Percentiles rank a stretch among this genome's conserved stretches.
Conservation (phyloP, 2,329 filamentous ascomycete species). For the Xylariales sp. region DNA sequence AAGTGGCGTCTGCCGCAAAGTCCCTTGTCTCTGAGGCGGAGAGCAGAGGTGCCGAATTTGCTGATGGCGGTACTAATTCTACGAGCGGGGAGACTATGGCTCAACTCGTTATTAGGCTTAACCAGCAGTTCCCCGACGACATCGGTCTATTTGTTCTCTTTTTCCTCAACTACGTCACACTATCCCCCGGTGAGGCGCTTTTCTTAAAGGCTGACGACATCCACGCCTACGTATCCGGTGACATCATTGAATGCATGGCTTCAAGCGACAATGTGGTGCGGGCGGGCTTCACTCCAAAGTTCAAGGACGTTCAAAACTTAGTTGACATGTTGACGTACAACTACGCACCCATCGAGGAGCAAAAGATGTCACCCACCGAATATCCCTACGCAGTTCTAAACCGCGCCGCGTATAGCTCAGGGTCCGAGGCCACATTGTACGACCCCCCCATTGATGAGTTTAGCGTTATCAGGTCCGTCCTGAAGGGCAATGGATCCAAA, state of each 20-base stretch:
- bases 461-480: constrained; percentile 82
- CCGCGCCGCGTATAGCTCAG: constrained; percentile 81
- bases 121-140: constrained; percentile 87
- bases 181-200: constrained; percentile 90
- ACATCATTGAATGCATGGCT: constrained; percentile 99
- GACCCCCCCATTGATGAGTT: constrained; percentile 98
- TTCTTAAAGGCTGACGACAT: constrained; percentile 98
- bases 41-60: constrained; percentile 77
- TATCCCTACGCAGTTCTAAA: constrained; percentile 90
- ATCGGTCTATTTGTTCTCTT: constrained; percentile 96
- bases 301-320: constrained; percentile 92
- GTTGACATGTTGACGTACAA: constrained; percentile 94
- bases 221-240: constrained; percentile 91
- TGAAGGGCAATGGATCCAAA: constrained; percentile 79
- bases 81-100: constrained; percentile 77
- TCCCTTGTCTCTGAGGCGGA: constrained; percentile 78
- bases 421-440: constrained; percentile 79
- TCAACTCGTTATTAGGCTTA: constrained; percentile 79
- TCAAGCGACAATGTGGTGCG: constrained; percentile 98
- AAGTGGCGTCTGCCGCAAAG: constrained; percentile 72
- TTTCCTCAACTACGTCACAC: constrained; percentile 94
- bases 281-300: constrained; percentile 97
- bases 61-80: constrained; percentile 75
- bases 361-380: constrained; percentile 88
- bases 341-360: constrained; percentile 92